These are phyloP conservation scores for Boletus sp. DNA, from an alignment of 768 basidiomycete genomes.

Conservation along the genomic window DNA sequence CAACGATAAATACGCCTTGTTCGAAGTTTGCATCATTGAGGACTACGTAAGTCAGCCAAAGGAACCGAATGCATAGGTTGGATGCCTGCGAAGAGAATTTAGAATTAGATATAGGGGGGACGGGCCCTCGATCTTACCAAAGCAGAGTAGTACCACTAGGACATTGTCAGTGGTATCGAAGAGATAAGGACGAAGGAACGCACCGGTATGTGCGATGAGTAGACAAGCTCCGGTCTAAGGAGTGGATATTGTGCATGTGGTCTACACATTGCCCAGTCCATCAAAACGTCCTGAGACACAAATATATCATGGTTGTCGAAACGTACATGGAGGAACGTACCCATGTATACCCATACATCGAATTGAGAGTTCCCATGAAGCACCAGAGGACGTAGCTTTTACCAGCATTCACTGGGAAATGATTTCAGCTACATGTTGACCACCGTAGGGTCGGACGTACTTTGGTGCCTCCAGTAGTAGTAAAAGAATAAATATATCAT, in stretches of 20 bases:
- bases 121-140: conserved; percentile 47
- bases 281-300: conserved; percentile 65
- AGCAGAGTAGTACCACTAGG: conserved; percentile 74
- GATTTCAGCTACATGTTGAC: not conserved
- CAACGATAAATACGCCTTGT: conserved; percentile 65
- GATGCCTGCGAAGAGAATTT: conserved; percentile 46
- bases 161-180: not conserved
- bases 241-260: conserved; percentile 53
- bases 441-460: conserved; percentile 29
- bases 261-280: conserved; percentile 90
- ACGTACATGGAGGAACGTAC: conserved; percentile 41
- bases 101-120: not conserved
- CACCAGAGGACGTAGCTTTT: conserved; percentile 67
- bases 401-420: conserved; percentile 34
- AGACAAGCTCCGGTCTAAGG: conserved; percentile 75
- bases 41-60: conserved; percentile 81
- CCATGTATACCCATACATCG: conserved; percentile 78
- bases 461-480: conserved; percentile 73
- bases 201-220: conserved; percentile 60
- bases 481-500: conserved; percentile 68
- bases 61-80: conserved; percentile 75
- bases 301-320: not conserved
- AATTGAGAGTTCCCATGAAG: conserved; percentile 58
- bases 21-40: conserved; percentile 43
- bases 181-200: conserved; percentile 13